Evolutionary conservation across 306 rosid species (phyloP), one percentile per base, ranked within the genome.

Genomic region (Boehmeria nivea): DNA sequence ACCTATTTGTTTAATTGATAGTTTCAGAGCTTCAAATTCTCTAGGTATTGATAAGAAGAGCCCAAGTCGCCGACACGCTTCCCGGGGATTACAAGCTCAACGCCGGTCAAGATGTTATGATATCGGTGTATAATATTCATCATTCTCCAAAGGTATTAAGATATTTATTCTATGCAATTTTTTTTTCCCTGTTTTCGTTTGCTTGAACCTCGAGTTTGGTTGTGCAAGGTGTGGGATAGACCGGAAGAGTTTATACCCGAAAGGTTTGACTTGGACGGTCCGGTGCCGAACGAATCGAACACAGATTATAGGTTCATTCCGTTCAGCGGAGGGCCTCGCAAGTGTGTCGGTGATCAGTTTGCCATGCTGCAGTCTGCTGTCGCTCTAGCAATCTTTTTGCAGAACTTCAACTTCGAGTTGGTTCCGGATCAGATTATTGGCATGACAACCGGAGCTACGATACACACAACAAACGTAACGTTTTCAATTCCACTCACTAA

Each of bases 381-480:
- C 68, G 79, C 96, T 34, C 95, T 87, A 8, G 73, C 93, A 4
- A 74, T 91, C 67, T 91, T 91, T 77, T 51, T 91, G 34, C 96
- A 87, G 76, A 66, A 75, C 66, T 59, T 87, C 64, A 80, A 81
- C 69, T 87, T 91, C 48, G 96, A 87, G 74, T 73, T 84, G 45
- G 93, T 87, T 60, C 95, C 95, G 6, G 76, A 78, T 72, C 96
- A 87, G 77, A 82, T 71, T 70, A 87, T 91, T 57, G 75, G 82
- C 65, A 91, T 91, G 99, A 91, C 96, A 20, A 84, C 99, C 14
- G 99, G 99, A 44, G 95, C 98, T 67, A 91, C 99, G 53, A 91
- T 91, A 75, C 99, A 91, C 71, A 84, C 99, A 15, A 77, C 96
- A 71, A 84, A 84, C 53, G 95, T 91, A 87, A 90, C 28, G 16